Percentiles rank a stretch among this genome's conserved stretches.
Conservation (phyloP, 2,329 filamentous ascomycete species). For the Fusarium sp. region DNA sequence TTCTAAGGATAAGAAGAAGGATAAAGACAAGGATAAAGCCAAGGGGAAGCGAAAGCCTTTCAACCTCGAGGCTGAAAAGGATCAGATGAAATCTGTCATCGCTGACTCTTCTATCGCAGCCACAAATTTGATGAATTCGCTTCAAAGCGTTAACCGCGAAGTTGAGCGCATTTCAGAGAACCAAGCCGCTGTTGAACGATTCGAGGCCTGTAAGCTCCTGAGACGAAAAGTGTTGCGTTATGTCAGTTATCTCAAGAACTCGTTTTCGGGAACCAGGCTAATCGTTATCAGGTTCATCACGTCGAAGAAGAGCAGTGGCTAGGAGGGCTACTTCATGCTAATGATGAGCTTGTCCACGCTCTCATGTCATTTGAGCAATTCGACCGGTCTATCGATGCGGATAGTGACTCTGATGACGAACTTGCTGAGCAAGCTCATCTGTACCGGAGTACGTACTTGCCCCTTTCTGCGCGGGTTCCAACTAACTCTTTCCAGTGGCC, state of each 20-base stretch:
- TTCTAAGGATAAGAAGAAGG: conserved; percentile 65
- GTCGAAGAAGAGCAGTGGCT: conserved; percentile 93
- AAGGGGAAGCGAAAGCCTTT: conserved; percentile 74
- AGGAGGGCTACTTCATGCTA: conserved; percentile 89
- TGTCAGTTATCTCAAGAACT: conserved; percentile 54
- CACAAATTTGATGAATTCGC: conserved; percentile 87
- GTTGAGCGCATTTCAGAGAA: conserved; percentile 89
- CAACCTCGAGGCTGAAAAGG: conserved; percentile 87
- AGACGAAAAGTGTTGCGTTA: conserved; percentile 88
- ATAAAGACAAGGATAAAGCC: conserved; percentile 63
- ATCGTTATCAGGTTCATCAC: conserved; percentile 74
- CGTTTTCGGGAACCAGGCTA: not conserved
- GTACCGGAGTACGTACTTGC: conserved; percentile 64
- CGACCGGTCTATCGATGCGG: conserved; percentile 83
- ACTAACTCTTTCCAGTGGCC: conserved; percentile 58
- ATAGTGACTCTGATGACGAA: conserved; percentile 77
- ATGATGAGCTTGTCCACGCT: conserved; percentile 93
- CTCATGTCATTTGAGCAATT: conserved; percentile 95
- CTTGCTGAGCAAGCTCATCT: conserved; percentile 73
- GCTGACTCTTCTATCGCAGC: conserved; percentile 89
- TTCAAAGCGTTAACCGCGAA: conserved; percentile 93
- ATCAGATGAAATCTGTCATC: conserved; percentile 86
- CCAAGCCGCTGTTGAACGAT: conserved; percentile 75
- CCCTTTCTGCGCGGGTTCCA: conserved; percentile 23
- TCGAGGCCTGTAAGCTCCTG: conserved; percentile 87